Evolutionary conservation across 2,329 filamentous ascomycete genomes (phyloP).

Genomic region (Lomentospora prolificans): DNA sequence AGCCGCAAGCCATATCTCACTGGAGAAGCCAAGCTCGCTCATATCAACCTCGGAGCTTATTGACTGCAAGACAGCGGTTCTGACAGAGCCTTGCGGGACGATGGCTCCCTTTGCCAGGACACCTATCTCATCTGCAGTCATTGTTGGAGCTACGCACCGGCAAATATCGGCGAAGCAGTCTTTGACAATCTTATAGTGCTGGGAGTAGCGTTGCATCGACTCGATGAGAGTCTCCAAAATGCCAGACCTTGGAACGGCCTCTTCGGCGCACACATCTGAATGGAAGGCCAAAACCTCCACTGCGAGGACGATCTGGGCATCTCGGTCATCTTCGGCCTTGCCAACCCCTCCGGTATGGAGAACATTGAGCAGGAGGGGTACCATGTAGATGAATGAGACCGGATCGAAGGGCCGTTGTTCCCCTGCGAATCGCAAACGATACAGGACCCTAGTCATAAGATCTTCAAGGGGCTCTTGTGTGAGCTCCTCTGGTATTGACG

Average conservation of each 20-base stretch:
- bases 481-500: slow-evolving; percentile 61
- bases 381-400: slow-evolving; percentile 76
- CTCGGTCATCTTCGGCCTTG: slow-evolving; percentile 62
- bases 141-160: slow-evolving; percentile 74
- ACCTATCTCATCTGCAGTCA: slow-evolving; percentile 60
- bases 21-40: slow-evolving; percentile 74
- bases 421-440: slow-evolving; percentile 78
- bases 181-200: slow-evolving; percentile 91
- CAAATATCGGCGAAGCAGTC: slow-evolving; percentile 84
- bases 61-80: slow-evolving; percentile 76
- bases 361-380: slow-evolving; percentile 73
- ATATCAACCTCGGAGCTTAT: slow-evolving; percentile 89
- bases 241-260: slow-evolving; percentile 64
- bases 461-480: slow-evolving; percentile 73
- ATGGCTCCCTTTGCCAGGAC: slow-evolving; percentile 71
- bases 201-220: slow-evolving; percentile 80
- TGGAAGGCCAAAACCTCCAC: slow-evolving; percentile 86
- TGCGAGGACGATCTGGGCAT: slow-evolving; percentile 82
- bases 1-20: slow-evolving; percentile 87
- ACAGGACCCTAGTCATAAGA: slow-evolving; percentile 79
- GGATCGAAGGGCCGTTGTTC: slow-evolving; percentile 92
- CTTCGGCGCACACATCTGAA: slow-evolving; percentile 66
- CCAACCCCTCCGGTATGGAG: slow-evolving; percentile 72
- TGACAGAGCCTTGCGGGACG: slow-evolving; percentile 68
- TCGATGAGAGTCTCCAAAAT: slow-evolving; percentile 62